Conservation (phyloP, 345 rosid genomes). For the Acer yangbiense region DNA sequence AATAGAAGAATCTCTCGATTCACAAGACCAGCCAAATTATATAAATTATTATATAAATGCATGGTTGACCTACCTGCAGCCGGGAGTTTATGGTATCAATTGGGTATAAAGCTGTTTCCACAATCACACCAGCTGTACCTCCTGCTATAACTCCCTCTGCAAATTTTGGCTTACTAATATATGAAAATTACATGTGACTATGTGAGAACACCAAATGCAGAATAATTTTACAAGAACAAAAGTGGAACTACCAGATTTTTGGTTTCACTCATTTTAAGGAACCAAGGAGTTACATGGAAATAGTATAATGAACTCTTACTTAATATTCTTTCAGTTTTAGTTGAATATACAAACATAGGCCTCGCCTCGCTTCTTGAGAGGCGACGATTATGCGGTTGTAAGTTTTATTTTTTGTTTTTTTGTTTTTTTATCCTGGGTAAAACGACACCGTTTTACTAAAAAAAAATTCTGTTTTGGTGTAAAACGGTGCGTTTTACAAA, state of each 20-base stretch:
- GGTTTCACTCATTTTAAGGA: neutral
- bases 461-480: no score
- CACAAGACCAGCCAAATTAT: neutral
- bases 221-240: neutral
- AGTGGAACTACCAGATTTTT: neutral
- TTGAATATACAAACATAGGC: no score
- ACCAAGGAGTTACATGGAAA: neutral
- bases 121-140: slow-evolving; percentile 93
- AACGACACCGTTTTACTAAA: no score
- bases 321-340: no score
- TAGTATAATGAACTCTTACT: no score
- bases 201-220: neutral
- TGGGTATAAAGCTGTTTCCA: slow-evolving; percentile 90
- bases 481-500: no score
- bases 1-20: neutral
- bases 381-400: no score
- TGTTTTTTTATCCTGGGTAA: no score
- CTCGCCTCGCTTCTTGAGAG: no score
- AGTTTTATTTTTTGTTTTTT: no score
- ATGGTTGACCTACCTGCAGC: slow-evolving; percentile 75
- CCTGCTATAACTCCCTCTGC: slow-evolving; percentile 94
- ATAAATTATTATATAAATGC: neutral
- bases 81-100: slow-evolving; percentile 92
- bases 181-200: neutral
- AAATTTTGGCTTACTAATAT: slow-evolving; percentile 18